A percentile compares a stretch with the other conserved stretches of the same genome.
These are phyloP conservation scores for Colletotrichum euphorbiae DNA, from an alignment of 2,329 filamentous ascomycete genomes.

Conservation along the genomic window DNA sequence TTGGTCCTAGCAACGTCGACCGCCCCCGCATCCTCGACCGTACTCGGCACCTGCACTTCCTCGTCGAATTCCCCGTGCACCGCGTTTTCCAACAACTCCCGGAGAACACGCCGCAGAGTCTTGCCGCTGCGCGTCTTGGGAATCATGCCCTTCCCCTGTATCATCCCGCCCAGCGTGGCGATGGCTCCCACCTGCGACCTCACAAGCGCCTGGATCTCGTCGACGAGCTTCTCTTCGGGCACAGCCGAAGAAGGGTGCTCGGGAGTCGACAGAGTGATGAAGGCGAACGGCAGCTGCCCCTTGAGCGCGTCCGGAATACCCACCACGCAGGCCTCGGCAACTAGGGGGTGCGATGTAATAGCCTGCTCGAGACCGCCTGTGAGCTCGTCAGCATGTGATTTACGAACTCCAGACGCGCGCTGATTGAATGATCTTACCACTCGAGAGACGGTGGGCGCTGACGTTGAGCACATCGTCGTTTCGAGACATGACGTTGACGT, in stretches of 20 bases:
- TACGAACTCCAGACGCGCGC: no score
- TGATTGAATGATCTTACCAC: slow-evolving; percentile 64
- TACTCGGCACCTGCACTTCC: slow-evolving; percentile 80
- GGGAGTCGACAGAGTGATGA: slow-evolving; percentile 69
- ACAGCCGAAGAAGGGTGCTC: slow-evolving; percentile 64
- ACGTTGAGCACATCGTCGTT: slow-evolving; percentile 94
- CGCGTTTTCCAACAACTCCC: slow-evolving; percentile 87
- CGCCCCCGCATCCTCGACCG: slow-evolving; percentile 83
- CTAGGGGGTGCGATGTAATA: slow-evolving; percentile 80
- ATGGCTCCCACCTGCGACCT: slow-evolving; percentile 88
- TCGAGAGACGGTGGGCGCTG: slow-evolving; percentile 91
- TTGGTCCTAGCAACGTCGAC: slow-evolving; percentile 79
- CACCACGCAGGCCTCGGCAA: slow-evolving; percentile 88
- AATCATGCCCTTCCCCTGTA: slow-evolving; percentile 87
- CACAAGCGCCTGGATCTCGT: slow-evolving; percentile 79
- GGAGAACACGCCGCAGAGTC: slow-evolving; percentile 83
- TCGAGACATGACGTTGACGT: slow-evolving; percentile 73
- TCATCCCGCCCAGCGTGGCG: slow-evolving; percentile 85
- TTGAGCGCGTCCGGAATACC: slow-evolving; percentile 88
- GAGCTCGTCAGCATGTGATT: no score
- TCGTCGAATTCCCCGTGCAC: slow-evolving; percentile 79
- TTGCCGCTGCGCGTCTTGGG: slow-evolving; percentile 94
- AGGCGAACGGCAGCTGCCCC: slow-evolving; percentile 91
- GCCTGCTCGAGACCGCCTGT: slow-evolving; percentile 90
- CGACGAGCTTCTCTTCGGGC: slow-evolving; percentile 56